Base-by-base conservation (phyloP, 352 stramenopile genomes). In the Pythium phragmitis region DNA sequence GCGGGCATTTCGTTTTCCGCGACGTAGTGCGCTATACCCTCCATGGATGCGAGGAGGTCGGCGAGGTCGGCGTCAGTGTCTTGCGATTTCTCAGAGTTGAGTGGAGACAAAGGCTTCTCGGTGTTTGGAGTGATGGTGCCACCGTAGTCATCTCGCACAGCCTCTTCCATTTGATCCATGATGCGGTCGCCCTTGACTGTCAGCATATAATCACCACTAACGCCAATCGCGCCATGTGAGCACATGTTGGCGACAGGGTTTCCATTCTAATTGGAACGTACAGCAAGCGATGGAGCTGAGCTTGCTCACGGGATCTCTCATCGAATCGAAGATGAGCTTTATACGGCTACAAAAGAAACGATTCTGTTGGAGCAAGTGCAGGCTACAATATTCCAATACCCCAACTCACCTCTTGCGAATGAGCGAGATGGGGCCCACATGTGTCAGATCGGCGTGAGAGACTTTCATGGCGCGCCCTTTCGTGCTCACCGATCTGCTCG, bases 11-110 rank as follows among this genome's bases (percentile, higher is more conserved):
- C 80, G 68, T 85, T 89, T 21, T 76, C 52, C 19, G 57, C 47
- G 13, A 89, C 81, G 60, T 82, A 89, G 41, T 77, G 73, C 19
- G 82, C 72, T 26, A 89, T 73, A 54, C 81, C 72, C 13, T 70
- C 56, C 45, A 87, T 73, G 1, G 58, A 80, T 12, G 64, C 39
- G 36, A 81, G 63, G 1, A 53, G 39, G 7, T 58, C 28, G 16
- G 55, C 12, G 9, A 45, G 42, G 47, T 46, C 33, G 34, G 28
- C 46, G 19, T 58, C 47, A 28, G 60, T 16, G 7, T 58, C 48
- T 36, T 66, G 19, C 2, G 48, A 60, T 4, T 12, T 49, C 19
- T 30, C 11, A 16, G 16, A 28, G 4, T n/a, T 39, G 11, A 33
- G 28, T 43, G 4, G n/a, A 14, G 51, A 14, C 7, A 19, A 8